These are phyloP conservation scores for Porodaedalea pini DNA, from an alignment of 1,284 basidiomycete genomes.

Conservation along the genomic window DNA sequence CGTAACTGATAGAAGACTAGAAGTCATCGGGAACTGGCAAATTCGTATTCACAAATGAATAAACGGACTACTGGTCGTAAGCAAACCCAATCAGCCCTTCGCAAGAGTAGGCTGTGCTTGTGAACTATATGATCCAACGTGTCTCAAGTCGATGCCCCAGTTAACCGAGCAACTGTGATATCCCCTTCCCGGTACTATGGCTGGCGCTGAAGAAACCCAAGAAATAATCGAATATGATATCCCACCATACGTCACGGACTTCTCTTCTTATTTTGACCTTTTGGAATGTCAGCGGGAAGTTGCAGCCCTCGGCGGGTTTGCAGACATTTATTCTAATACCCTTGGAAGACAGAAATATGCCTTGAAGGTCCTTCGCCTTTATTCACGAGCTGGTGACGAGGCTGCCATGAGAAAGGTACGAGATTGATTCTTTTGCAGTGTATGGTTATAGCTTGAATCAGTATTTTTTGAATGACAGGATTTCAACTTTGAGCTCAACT, in stretches of 20 bases:
- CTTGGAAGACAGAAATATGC: conserved; percentile 6
- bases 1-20: no score
- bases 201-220: not conserved
- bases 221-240: conserved; percentile 1
- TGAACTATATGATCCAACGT: no score
- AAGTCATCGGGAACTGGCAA: no score
- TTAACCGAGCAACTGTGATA: not conserved
- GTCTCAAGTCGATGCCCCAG: no score
- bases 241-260: conserved; percentile 5
- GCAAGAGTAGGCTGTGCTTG: no score
- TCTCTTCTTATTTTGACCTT: not conserved
- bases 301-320: not conserved
- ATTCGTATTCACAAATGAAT: no score
- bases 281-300: not conserved
- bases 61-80: no score
- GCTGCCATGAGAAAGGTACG: not conserved
- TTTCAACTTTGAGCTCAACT: conserved; percentile 5
- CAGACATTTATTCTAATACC: not conserved
- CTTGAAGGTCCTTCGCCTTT: conserved; percentile 2
- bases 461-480: not conserved
- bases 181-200: not conserved
- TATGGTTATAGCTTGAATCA: not conserved
- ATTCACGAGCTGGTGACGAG: not conserved
- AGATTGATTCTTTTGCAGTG: no score
- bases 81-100: no score